Conservation (phyloP, 1,284 basidiomycete genomes). For the Hymenochaete sp. region DNA sequence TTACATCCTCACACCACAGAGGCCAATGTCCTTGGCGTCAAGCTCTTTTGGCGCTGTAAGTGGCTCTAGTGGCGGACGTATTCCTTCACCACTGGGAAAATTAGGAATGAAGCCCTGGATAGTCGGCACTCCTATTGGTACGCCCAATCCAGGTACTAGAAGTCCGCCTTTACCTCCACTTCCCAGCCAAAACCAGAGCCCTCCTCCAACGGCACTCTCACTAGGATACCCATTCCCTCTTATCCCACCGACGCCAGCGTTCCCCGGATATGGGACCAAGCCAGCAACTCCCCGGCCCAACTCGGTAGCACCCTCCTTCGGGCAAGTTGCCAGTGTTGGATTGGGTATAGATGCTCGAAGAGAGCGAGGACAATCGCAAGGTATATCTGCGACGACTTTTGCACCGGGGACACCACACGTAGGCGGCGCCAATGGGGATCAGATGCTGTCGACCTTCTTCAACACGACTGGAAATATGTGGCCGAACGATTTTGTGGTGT, state of each 20-base stretch:
- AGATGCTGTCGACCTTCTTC: conserved; percentile 16
- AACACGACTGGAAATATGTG: conserved; percentile 23
- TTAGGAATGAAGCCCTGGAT: conserved; percentile 33
- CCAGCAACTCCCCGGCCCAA: conserved; percentile 42
- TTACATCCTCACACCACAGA: conserved; percentile 5
- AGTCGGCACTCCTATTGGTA: conserved; percentile 21
- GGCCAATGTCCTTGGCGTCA: conserved; percentile 16
- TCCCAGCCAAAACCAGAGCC: conserved; percentile 18
- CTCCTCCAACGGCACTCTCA: conserved; percentile 20
- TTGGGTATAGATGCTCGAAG: conserved; percentile 58
- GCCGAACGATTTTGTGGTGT: conserved; percentile 54
- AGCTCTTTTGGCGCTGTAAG: conserved; percentile 33
- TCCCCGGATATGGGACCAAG: conserved; percentile 52
- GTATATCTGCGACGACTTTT: conserved; percentile 45
- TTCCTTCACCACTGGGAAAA: conserved; percentile 16
- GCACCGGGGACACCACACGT: conserved; percentile 56
- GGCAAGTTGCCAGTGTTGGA: conserved; percentile 38
- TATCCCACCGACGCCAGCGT: conserved; percentile 57
- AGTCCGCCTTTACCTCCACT: conserved; percentile 25
- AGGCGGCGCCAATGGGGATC: conserved; percentile 30
- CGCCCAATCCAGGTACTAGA: conserved; percentile 7
- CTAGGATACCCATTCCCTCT: conserved; percentile 3
- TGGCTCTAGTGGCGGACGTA: conserved; percentile 27
- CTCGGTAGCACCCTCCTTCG: conserved; percentile 46
- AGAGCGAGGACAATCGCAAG: conserved; percentile 32